Base-by-base conservation (phyloP, 768 basidiomycete species). In the Lentinula lateritia region DNA sequence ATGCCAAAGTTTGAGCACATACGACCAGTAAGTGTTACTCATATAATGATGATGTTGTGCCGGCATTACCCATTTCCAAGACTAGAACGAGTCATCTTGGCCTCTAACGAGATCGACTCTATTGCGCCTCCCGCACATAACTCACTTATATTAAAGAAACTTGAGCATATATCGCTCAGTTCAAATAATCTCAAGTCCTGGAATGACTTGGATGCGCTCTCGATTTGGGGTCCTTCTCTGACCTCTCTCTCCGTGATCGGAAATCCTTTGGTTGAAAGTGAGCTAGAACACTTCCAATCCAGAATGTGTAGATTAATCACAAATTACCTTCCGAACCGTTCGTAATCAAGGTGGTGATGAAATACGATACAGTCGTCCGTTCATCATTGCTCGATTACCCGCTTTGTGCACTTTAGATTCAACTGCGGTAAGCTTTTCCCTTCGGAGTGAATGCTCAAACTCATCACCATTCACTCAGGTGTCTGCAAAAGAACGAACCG, bases 311-410 rank as follows among this genome's bases (percentile, higher is more conserved):
- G 23, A 9, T 20, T n/a, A 48, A 16, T 23, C 9, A 23, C n/a
- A 9, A 16, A 18, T 20, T 48, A 9, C n/a, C 20, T 46, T 46
- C 45, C n/a, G 20, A 48, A 48, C 12, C 20, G 8, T 13, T 35
- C 28, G 13, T 42, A 41, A 50, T 50, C 42, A 64, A 85, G 81
- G 76, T 68, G 66, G 67, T 59, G 69, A 71, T 50, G 58, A 72
- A 42, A 73, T 67, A 61, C 72, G 74, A 54, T 72, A 79, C 68
- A 71, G 79, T 23, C 84, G 90, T 58, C 82, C 86, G 63, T 77
- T 90, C 65, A 72, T 81, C 42, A 80, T 93, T 66, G 88, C 91
- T 50, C 83, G 80, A 69, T 77, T 93, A 15, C 83, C 88, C n/a
- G 79, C 80, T 36, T 79, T 95, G 56, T 65, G 70, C 34, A 70